Base-by-base conservation (phyloP, 768 basidiomycete genomes). In the Phylloporus sp. region DNA sequence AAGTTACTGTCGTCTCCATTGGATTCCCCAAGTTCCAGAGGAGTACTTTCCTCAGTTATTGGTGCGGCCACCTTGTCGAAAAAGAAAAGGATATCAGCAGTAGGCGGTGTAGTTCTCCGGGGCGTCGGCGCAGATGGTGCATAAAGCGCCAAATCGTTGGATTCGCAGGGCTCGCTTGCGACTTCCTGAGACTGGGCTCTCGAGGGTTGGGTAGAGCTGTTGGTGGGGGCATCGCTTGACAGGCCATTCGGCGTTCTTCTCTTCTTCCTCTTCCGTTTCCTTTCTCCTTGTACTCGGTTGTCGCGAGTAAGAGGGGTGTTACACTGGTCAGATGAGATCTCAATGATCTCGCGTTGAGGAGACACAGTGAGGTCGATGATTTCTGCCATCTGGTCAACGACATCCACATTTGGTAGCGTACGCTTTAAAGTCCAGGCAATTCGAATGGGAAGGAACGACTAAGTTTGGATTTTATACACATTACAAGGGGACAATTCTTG, bases 51-150 rank as follows among this genome's bases (percentile, higher is more conserved):
- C 20, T 62, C 51, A 15, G 73, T 66, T 20, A 80, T 50, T 1
- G 68, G 59, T 11, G 71, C 63, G 4, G 81, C 77, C 5, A 61
- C 58, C 18, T 67, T 61, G 57, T 87, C 86, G 48, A 84, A 59
- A 58, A 74, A 78, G 61, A 84, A 86, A 10, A 79, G 47, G 23
- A 43, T 54, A 26, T 54, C 51, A 8, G 55, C 31, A 31, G 41
- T 49, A 55, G 60, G 43, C 53, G 56, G 35, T 56, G 65, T 36
- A 50, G 27, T 44, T 28, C 38, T 31, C 56, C 63, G 54, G 51
- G 69, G n/a, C 70, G 76, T 28, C 63, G 63, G 76, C 66, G 58
- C 70, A 75, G 53, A 78, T 67, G 20, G 72, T 70, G 23, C 77
- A 61, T 26, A 59, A 64, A 59, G 42, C 36, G 42, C n/a, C 49